Evolutionary conservation across 78 protist species (phyloP).

Genomic region (Polysphondylium violaceum): DNA sequence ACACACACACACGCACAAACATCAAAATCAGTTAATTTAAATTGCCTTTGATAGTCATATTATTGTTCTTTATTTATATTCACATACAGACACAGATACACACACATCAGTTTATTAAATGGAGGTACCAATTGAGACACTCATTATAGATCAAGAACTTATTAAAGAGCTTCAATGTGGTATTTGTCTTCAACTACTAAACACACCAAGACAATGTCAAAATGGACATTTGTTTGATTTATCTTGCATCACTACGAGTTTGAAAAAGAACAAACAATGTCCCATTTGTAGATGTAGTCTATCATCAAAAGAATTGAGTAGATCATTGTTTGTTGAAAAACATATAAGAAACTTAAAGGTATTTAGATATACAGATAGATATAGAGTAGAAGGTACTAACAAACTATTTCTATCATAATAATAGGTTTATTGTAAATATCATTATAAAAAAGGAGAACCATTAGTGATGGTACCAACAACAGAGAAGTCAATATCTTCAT

Average conservation of each 20-base stretch:
- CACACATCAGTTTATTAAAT: too few relatives aligned
- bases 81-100: too few relatives aligned
- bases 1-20: too few relatives aligned
- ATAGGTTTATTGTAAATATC: conserved; percentile 73
- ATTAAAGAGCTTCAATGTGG: conserved; percentile 59
- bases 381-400: not conserved
- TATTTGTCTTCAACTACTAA: conserved; percentile 52
- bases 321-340: conserved; percentile 68
- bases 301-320: not conserved
- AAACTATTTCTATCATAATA: not conserved
- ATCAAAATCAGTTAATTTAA: too few relatives aligned
- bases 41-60: too few relatives aligned
- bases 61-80: too few relatives aligned
- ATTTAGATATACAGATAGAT: not conserved
- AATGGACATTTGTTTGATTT: conserved; percentile 60
- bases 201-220: conserved; percentile 53
- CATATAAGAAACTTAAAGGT: conserved; percentile 48
- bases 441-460: conserved; percentile 16
- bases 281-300: conserved; percentile 61
- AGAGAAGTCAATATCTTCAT: too few relatives aligned
- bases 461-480: too few relatives aligned
- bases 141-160: conserved; percentile 54
- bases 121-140: conserved; percentile 53
- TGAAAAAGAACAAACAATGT: conserved; percentile 55
- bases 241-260: conserved; percentile 19